phyloP scores from a whole-genome alignment of 208 protist genomes.

The Kentomonas sorsogonicus region DNA sequence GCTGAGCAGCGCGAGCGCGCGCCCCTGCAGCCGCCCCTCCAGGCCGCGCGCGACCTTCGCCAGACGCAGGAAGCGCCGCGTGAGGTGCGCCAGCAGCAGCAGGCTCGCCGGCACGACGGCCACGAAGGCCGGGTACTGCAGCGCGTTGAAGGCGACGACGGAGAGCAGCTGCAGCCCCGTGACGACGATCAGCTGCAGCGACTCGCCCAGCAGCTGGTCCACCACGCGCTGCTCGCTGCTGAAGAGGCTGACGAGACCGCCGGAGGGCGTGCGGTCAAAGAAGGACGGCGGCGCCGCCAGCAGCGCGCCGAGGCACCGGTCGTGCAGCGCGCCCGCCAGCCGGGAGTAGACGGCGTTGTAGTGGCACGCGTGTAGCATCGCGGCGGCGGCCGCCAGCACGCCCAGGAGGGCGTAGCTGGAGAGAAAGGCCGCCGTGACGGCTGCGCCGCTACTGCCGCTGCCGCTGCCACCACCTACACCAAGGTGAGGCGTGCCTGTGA shows the following conservation, averaged over 20 bases:
- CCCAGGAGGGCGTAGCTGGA: slow-evolving; percentile 59
- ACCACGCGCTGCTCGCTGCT: slow-evolving; percentile 68
- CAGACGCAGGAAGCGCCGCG: slow-evolving; percentile 53
- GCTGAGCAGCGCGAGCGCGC: slow-evolving; percentile 46
- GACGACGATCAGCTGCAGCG: slow-evolving; percentile 52
- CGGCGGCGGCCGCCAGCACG: slow-evolving; percentile 31
- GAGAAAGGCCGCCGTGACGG: no score
- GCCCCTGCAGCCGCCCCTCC: slow-evolving; percentile 43
- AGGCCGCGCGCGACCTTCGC: slow-evolving; percentile 64
- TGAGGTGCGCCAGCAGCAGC: slow-evolving; percentile 67
- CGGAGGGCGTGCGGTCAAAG: slow-evolving; percentile 63
- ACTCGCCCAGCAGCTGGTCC: slow-evolving; percentile 52
- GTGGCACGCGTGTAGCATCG: slow-evolving; percentile 42
- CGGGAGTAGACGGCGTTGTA: slow-evolving; percentile 56
- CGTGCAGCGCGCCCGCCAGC: slow-evolving; percentile 49
- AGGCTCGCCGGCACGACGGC: slow-evolving; percentile 54
- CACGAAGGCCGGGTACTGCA: slow-evolving; percentile 54
- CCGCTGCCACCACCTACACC: no score
- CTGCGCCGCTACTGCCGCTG: no score
- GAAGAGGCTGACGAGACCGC: slow-evolving; percentile 49
- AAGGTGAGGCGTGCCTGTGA: no score
- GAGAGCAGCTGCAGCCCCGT: slow-evolving; percentile 55
- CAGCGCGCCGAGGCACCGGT: slow-evolving; percentile 40
- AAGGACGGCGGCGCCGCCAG: slow-evolving; percentile 68
- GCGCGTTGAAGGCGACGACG: slow-evolving; percentile 60